Evolutionary conservation across 352 stramenopile genomes (phyloP).

Genomic region (Globisporangium splendens): DNA sequence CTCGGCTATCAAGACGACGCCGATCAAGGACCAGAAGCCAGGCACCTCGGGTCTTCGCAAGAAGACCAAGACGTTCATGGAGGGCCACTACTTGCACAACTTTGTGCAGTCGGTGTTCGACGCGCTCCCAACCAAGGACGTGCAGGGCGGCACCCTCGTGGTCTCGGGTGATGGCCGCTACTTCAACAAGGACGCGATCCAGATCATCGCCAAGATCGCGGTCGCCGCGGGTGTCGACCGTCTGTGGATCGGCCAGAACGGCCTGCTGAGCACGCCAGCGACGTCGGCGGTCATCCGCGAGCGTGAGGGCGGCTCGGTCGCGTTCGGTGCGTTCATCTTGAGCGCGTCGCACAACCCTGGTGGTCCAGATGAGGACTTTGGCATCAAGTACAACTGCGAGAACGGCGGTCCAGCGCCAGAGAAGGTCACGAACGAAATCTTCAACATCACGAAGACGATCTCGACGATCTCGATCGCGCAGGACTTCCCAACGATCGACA

Average conservation of each 20-base stretch:
- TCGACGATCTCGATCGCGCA: conserved; percentile 90
- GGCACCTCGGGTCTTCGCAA: conserved; percentile 98
- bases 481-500: conserved; percentile 80
- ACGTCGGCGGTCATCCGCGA: conserved; percentile 96
- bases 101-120: conserved; percentile 97
- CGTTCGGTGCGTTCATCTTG: conserved; percentile 96
- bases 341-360: conserved; percentile 98
- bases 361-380: conserved; percentile 97
- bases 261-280: conserved; percentile 96
- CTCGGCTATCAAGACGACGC: conserved; percentile 78
- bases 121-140: conserved; percentile 91
- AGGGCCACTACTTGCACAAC: conserved; percentile 98
- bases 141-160: conserved; percentile 94
- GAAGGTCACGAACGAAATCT: conserved; percentile 97
- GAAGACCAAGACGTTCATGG: conserved; percentile 99
- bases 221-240: conserved; percentile 95
- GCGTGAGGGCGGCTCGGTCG: conserved; percentile 90
- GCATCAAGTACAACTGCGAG: conserved; percentile 99
- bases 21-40: conserved; percentile 95
- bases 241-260: conserved; percentile 94
- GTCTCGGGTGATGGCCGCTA: conserved; percentile 94
- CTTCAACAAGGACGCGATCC: conserved; percentile 93
- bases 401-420: conserved; percentile 97
- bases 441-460: conserved; percentile 94
- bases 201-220: conserved; percentile 96